Conservation (phyloP, 495 filamentous ascomycete species). For the Tuber calosporum region DNA sequence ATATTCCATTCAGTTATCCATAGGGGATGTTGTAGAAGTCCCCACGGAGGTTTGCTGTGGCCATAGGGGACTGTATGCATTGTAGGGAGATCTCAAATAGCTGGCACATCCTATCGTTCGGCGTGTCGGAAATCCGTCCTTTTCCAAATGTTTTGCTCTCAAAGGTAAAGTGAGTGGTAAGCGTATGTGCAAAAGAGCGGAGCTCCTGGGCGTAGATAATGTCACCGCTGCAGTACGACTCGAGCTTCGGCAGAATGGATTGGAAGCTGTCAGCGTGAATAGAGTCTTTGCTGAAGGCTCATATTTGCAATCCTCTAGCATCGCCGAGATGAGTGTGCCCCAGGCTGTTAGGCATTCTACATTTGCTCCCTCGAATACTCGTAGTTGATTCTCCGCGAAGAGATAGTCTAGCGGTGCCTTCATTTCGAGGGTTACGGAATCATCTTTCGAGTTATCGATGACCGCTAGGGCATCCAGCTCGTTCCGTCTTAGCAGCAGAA, state of each 20-base stretch:
- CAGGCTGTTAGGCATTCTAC: constrained; percentile 65
- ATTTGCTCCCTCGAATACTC: constrained; percentile 53
- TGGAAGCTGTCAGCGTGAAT: constrained; percentile 80
- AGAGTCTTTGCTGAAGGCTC: constrained; percentile 58
- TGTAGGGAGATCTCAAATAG: constrained; percentile 76
- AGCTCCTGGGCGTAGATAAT: constrained; percentile 62
- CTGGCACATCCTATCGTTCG: constrained; percentile 82
- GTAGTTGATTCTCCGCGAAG: constrained; percentile 57
- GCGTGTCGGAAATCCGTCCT: constrained; percentile 58
- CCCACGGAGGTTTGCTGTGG: constrained; percentile 64
- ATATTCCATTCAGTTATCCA: constrained; percentile 68
- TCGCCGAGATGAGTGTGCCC: constrained; percentile 71
- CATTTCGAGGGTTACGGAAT: constrained; percentile 51
- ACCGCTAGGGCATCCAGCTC: constrained; percentile 37
- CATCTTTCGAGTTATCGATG: constrained; percentile 49
- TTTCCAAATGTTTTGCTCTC: constrained; percentile 45
- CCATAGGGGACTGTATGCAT: constrained; percentile 63
- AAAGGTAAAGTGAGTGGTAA: constrained; percentile 67
- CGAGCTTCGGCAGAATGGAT: constrained; percentile 75
- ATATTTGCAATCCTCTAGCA: constrained; percentile 68
- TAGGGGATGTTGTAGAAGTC: constrained; percentile 83
- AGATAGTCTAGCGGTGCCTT: constrained; percentile 59
- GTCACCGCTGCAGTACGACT: constrained; percentile 59
- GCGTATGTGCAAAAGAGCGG: constrained; percentile 64
- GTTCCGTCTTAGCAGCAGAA: constrained; percentile 52